Evolutionary conservation across 306 rosid species (phyloP).

Genomic region (Pueraria montana): DNA sequence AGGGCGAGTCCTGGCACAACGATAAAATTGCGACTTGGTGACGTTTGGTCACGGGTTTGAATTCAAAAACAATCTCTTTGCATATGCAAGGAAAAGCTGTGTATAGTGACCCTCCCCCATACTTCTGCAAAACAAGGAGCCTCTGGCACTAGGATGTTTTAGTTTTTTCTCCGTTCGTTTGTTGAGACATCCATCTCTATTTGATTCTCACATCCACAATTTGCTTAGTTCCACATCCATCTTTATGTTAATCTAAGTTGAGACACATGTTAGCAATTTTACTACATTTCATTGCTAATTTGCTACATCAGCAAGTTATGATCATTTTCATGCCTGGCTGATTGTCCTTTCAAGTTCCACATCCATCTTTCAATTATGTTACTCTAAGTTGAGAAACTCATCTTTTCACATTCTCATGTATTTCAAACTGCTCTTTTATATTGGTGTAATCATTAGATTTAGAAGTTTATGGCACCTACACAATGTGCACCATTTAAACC

Average conservation of each 20-base stretch:
- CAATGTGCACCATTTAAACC: neutral
- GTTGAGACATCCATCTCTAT: neutral
- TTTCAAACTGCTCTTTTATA: neutral
- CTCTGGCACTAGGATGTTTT: too few species aligned
- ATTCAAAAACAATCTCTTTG: too few species aligned
- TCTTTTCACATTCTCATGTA: neutral
- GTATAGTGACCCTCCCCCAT: too few species aligned
- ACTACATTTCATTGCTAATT: neutral
- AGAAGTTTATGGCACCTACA: neutral
- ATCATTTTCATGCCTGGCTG: neutral
- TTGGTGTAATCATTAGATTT: neutral
- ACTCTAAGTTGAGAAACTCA: too few species aligned
- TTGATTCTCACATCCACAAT: neutral
- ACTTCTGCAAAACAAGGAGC: too few species aligned
- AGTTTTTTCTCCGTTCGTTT: neutral
- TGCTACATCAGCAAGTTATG: neutral
- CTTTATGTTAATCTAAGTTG: neutral
- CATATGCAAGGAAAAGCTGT: too few species aligned
- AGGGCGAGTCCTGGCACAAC: too few species aligned
- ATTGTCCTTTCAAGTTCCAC: neutral
- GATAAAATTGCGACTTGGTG: too few species aligned
- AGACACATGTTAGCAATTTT: neutral
- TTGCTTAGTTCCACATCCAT: neutral
- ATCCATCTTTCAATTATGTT: neutral
- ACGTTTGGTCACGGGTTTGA: too few species aligned